Evolutionary conservation across 345 rosid genomes (phyloP), one percentile per base, ranked within the genome.

Genomic region (Trapa incisa): DNA sequence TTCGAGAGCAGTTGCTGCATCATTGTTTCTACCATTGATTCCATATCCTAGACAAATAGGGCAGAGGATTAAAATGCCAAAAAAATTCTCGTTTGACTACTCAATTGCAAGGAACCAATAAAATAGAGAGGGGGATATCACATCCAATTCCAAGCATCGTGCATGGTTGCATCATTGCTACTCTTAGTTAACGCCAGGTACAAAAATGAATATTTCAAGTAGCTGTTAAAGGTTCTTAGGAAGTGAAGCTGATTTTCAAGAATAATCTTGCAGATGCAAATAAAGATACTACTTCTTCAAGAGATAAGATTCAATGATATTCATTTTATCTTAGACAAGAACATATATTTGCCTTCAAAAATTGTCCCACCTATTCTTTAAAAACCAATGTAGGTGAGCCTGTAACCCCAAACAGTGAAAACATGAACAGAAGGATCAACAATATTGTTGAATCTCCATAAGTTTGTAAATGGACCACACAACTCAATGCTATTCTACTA

Each of bases 1-100:
- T 95, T 86, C 0, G 97, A 95, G 72, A 95, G 74, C 75, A 95
- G 89, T 71, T 95, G 99, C 68, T 91, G 96, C 99, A 95, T 95
- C 97, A 95, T 95, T 56, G 89, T 91, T 80, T 95, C 94, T 71
- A 95, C 89, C 35, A 95, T 84, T 2, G 96, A 89, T 76, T 89
- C 94, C 96, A 95, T 85, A 73, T 88, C 98, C 96, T 91, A 69
- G 62, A 73, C 38, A 37, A 13, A 14, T 66, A 65, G 53, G 71
- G 45, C 37, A 57, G 70, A 53, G 61, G 36, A 64, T 42, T 13
- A 64, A n/a, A 64, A 29, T 5, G 11, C 12, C 61, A 32, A 42
- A 10, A 22, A 7, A 43, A 42, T 37, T 33, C 38, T 9, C 43
- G 52, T 6, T 29, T n/a, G 61, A 41, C n/a, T 37, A 35, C 47